Base-by-base conservation (phyloP, 1,139 yeast genomes). In the Yamadazyma taylorii region DNA sequence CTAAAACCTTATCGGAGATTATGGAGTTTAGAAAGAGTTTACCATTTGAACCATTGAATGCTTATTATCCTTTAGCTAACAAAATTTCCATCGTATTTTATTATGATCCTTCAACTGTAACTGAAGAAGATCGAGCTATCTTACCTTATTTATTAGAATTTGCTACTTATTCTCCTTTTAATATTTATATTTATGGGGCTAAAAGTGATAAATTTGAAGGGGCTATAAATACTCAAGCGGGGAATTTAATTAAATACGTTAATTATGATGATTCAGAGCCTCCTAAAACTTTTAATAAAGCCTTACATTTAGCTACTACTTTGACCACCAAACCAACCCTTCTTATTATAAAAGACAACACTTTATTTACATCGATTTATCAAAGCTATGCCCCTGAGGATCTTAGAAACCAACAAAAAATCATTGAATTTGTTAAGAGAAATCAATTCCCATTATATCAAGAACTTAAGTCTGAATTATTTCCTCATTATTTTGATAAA, bases 341-440 rank as follows among this genome's bases (percentile, higher is more conserved):
- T 16, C 58, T 79, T 26, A 63, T 81, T 16, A 73, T 81, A 52
- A 80, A 77, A 48, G 83, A 82, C 38, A 73, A 76, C 38, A 63
- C 79, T 5, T 54, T 78, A 38, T 56, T 73, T 33, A 73, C 85
- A 0, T 61, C 65, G 7, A 70, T 81, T 4, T 81, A 60, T 48
- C 85, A 78, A 48, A 78, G 76, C 40, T 78, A 77, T 57, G 79
- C 81, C 0, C 76, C 86, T 2, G 78, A 78, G 38, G 86, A 83
- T 48, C 69, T 77, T 45, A 69, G 90, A 46, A 69, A 75, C 44
- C 58, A 59, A 22, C 64, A 62, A 13, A 60, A 63, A 32, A 63
- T 85, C n/a, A 52, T 68, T 45, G 51, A 67, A 10, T 83, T 82
- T 60, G 60, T 83, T 17, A 51, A 58, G 21, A 58, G 61, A 34